phyloP scores from a whole-genome alignment of 345 rosid species.

The Ceriops zippeliana region DNA sequence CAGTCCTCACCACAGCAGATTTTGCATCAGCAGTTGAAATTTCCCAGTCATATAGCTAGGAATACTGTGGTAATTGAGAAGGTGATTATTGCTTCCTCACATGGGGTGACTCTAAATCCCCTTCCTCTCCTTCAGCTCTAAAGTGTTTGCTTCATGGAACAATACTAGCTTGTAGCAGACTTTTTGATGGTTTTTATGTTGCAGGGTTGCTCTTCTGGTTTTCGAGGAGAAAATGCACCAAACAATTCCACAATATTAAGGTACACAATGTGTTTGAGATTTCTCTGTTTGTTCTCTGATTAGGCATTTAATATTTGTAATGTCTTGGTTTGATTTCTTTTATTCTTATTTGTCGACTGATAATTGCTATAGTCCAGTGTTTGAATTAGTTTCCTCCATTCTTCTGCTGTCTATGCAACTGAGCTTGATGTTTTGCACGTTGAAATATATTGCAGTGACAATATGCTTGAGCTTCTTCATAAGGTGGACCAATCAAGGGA shows the following conservation, averaged over 20 bases:
- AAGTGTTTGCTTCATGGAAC: background rate
- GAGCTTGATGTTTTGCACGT: background rate
- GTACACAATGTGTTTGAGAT: slow-evolving; percentile 25
- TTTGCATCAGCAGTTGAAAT: slow-evolving; percentile 41
- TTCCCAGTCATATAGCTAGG: slow-evolving; percentile 36
- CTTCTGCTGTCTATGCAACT: background rate
- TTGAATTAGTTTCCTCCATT: background rate
- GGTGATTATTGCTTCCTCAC: slow-evolving; percentile 35
- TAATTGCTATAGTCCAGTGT: background rate
- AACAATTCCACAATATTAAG: slow-evolving; percentile 47
- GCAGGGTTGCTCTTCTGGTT: slow-evolving; percentile 38
- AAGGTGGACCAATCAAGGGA: slow-evolving; percentile 74
- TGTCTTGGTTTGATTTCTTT: background rate
- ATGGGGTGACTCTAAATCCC: background rate
- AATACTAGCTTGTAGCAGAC: background rate
- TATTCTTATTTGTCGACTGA: background rate
- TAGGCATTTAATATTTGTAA: background rate
- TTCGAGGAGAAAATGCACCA: slow-evolving; percentile 41
- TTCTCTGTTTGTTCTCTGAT: background rate
- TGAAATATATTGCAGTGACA: slow-evolving; percentile 46
- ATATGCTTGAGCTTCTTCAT: slow-evolving; percentile 89
- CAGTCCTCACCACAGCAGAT: slow-evolving; percentile 29
- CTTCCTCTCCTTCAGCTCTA: no score
- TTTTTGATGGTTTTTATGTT: slow-evolving; percentile 1
- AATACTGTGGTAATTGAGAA: slow-evolving; percentile 40